These are phyloP conservation scores for Suhomyces choctaworum DNA, from an alignment of 1,139 yeast genomes.

Conservation along the genomic window DNA sequence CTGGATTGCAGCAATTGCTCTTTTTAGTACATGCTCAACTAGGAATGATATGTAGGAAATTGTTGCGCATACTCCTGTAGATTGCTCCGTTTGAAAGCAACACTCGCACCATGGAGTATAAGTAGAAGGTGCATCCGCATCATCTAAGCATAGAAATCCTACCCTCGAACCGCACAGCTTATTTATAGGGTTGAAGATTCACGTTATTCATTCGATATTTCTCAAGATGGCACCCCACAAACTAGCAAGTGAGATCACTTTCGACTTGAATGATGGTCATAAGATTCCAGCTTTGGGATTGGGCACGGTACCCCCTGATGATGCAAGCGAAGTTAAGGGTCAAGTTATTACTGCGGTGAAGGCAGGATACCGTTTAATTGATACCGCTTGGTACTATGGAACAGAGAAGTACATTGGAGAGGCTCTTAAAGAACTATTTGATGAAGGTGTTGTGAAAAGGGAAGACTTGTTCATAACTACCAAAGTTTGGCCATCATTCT, in stretches of 20 bases:
- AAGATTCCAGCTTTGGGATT: slow-evolving; percentile 41
- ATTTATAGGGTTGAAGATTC: too few relatives aligned
- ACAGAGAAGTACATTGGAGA: slow-evolving; percentile 52
- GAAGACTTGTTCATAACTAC: slow-evolving; percentile 62
- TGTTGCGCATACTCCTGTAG: too few relatives aligned
- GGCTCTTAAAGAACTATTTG: slow-evolving; percentile 50
- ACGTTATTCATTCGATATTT: too few relatives aligned
- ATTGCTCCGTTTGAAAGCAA: too few relatives aligned
- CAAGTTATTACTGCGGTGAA: slow-evolving; percentile 42
- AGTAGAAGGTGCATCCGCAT: too few relatives aligned
- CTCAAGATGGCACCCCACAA: slow-evolving; percentile 7
- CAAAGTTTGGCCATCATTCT: slow-evolving; percentile 55
- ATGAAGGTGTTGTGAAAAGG: slow-evolving; percentile 50
- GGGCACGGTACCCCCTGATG: slow-evolving; percentile 40
- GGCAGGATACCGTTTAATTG: slow-evolving; percentile 45
- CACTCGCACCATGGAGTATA: too few relatives aligned
- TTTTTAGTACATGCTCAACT: too few relatives aligned
- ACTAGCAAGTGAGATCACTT: slow-evolving; percentile 27
- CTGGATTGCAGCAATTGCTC: too few relatives aligned
- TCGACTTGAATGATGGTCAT: slow-evolving; percentile 33
- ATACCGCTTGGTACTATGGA: slow-evolving; percentile 51
- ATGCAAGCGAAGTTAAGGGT: slow-evolving; percentile 34
- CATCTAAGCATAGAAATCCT: too few relatives aligned
- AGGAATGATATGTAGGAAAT: too few relatives aligned
- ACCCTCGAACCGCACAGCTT: too few relatives aligned